Evolutionary conservation across 2,329 filamentous ascomycete genomes (phyloP), one percentile per base, ranked within the genome.

Genomic region (Incumbomyces delicatus): DNA sequence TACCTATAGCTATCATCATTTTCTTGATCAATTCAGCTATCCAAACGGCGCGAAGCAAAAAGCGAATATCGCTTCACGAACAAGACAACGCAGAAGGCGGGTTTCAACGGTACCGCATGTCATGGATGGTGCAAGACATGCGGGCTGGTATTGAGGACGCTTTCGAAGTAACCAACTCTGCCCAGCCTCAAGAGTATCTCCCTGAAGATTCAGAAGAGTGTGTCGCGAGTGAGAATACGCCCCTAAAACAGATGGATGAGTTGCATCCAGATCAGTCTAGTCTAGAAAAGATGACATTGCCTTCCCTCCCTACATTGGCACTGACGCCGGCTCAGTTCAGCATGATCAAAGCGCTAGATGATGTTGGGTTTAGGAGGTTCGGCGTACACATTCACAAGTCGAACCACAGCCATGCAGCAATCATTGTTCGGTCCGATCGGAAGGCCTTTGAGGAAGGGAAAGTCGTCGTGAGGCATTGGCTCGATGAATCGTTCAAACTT

Each of bases 321-420:
- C 68, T 96, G 44, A 81, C 85, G 0, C 73, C 81, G 3, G 77
- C 80, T 40, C 90, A 96, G 65, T 94, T 95, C 61, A 74, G 77
- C 41, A 95, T 95, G 78, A 85, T 95, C 51, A 74, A 83, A 27
- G 77, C 80, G 8, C 70, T 96, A 41, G 80, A 96, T 53, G 62
- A 68, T 3, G 67, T 81, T 0, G 76, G 76, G 2, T 75, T 78
- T 59, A 70, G 66, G 36, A 80, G 78, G 56, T 77, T 74, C 53
- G 74, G 74, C 0, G 76, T 71, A 8, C 64, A 69, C 49, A 71
- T 72, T 47, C 68, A 70, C 47, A 84, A 88, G 5, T 75, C 80
- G 46, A 68, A 73, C n/a, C 87, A 95, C 61, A 86, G 78, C 50
- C 90, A 96, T 64, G 90, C 89, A 0, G 89, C 89, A 2, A 94